Evolutionary conservation across 495 filamentous ascomycete species (phyloP).

Genomic region (Trypethelium eluteriae): DNA sequence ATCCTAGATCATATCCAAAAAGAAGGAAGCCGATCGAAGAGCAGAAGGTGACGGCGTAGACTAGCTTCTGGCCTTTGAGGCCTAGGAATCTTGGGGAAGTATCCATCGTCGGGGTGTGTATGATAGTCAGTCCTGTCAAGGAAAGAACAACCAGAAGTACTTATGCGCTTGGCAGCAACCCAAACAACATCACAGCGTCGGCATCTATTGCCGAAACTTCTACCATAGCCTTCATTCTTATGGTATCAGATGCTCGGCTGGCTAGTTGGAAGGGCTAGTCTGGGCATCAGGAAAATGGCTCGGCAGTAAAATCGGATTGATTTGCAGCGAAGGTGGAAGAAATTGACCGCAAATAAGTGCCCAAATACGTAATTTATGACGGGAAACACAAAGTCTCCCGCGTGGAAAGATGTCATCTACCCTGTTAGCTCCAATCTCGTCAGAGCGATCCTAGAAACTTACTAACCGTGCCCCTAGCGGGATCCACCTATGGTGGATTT

Average conservation of each 20-base stretch:
- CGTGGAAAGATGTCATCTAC: neutral
- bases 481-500: too few relatives aligned
- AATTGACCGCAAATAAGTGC: neutral
- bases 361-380: neutral
- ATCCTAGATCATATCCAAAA: constrained; percentile 24
- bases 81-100: constrained; percentile 14
- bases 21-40: neutral
- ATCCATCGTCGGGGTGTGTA: constrained; percentile 3
- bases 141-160: neutral
- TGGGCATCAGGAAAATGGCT: neutral
- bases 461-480: too few relatives aligned
- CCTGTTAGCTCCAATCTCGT: neutral
- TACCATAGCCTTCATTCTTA: neutral
- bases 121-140: too few relatives aligned
- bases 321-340: neutral
- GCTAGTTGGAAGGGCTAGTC: neutral
- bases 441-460: neutral
- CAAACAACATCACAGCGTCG: neutral
- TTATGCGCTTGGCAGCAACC: constrained; percentile 3
- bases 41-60: constrained; percentile 18
- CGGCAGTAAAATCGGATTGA: neutral
- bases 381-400: neutral
- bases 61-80: constrained; percentile 19
- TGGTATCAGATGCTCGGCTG: too few relatives aligned
- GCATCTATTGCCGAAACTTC: neutral